These are phyloP conservation scores for Candida stauntonica DNA, from an alignment of 805 yeast genomes.

Conservation along the genomic window DNA sequence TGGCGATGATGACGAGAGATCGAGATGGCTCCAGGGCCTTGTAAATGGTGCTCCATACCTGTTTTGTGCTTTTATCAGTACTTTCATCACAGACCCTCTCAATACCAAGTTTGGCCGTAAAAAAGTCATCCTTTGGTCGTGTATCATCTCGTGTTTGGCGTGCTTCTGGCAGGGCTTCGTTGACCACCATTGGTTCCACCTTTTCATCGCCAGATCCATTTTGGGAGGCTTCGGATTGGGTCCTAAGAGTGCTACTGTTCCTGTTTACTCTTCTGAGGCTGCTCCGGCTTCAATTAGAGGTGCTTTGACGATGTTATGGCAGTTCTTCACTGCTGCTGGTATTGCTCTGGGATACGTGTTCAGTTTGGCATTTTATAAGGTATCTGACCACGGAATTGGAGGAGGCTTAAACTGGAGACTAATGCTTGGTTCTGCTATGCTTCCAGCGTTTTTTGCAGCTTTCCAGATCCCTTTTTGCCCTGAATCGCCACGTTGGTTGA, in stretches of 20 bases:
- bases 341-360: slow-evolving; percentile 69
- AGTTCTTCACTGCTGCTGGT: slow-evolving; percentile 70
- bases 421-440: slow-evolving; percentile 63
- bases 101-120: slow-evolving; percentile 58
- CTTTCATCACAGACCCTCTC: slow-evolving; percentile 61
- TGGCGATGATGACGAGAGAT: slow-evolving; percentile 39
- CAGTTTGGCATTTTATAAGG: slow-evolving; percentile 56
- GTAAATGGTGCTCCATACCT: slow-evolving; percentile 69
- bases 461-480: slow-evolving; percentile 64
- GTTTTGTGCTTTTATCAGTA: slow-evolving; percentile 54
- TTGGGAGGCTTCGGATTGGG: slow-evolving; percentile 65
- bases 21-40: slow-evolving; percentile 57
- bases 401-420: slow-evolving; percentile 61
- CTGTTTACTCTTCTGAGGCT: slow-evolving; percentile 66
- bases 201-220: slow-evolving; percentile 60
- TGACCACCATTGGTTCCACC: slow-evolving; percentile 56
- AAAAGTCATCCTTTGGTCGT: slow-evolving; percentile 61
- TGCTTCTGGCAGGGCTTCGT: slow-evolving; percentile 68
- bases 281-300: slow-evolving; percentile 62
- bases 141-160: slow-evolving; percentile 53
- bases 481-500: slow-evolving; percentile 73
- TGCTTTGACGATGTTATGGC: slow-evolving; percentile 70
- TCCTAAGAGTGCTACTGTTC: slow-evolving; percentile 72
- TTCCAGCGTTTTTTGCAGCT: slow-evolving; percentile 60
- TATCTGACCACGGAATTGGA: slow-evolving; percentile 34